Base-by-base conservation (phyloP, 768 basidiomycete genomes). In the Cytidiella melzeri region DNA sequence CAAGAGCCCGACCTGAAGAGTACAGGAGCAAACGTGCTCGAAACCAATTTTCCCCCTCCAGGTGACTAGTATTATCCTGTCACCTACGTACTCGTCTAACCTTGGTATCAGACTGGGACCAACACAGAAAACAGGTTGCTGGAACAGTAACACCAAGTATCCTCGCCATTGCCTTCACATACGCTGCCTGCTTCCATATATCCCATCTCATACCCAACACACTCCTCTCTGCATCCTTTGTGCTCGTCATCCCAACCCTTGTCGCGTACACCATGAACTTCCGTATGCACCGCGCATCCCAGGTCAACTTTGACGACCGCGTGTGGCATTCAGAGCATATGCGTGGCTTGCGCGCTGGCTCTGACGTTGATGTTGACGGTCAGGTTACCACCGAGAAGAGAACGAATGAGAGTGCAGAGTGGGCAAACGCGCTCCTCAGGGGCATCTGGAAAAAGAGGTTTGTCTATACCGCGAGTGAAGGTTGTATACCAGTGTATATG, bases 301-400 rank as follows among this genome's bases (percentile, higher is more conserved):
- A 53, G 12, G 42, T 41, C 3, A 62, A 65, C 42, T 63, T n/a
- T n/a, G n/a, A n/a, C n/a, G n/a, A n/a, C n/a, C n/a, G n/a, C n/a
- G n/a, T n/a, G n/a, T n/a, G n/a, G 66, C 59, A 67, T 20, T 57
- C 66, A 0, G 66, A 67, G 48, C 61, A 64, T 18, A 53, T 59
- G 38, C 63, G 64, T 25, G 66, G 66, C 3, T 47, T 63, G 38
- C 48, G 50, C 6, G 64, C 63, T 0, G 64, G 64, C 3, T 51
- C 51, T 2, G 63, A 65, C 48, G 43, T 54, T 1, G 59, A 66
- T 37, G 54, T 55, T n/a, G n/a, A n/a, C n/a, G n/a, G n/a, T n/a
- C n/a, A n/a, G n/a, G n/a, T n/a, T n/a, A n/a, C n/a, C n/a, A n/a
- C n/a, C n/a, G n/a, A n/a, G n/a, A n/a, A n/a, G n/a, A n/a, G n/a